Conservation (phyloP, 176 grass and related monocot species). For the Oryza nivara region DNA sequence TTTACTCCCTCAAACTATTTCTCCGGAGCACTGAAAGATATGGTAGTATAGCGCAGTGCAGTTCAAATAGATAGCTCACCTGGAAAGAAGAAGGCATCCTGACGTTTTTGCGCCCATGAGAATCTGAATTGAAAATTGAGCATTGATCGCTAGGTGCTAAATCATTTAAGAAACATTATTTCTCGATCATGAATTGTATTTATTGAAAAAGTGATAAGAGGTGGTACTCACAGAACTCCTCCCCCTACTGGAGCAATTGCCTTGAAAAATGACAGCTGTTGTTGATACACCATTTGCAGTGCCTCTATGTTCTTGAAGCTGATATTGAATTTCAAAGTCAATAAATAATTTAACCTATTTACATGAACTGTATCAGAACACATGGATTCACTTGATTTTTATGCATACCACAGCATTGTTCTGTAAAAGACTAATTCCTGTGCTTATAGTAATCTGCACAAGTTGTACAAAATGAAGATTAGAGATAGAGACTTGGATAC, state of each 20-base stretch:
- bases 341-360: background rate
- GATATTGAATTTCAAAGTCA: conserved; percentile 22
- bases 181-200: background rate
- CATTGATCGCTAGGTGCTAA: background rate
- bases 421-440: conserved; percentile 49
- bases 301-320: conserved; percentile 81
- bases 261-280: conserved; percentile 72
- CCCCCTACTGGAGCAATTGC: conserved; percentile 64
- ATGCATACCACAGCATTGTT: conserved; percentile 85
- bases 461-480: conserved; percentile 19
- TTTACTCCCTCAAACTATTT: no score
- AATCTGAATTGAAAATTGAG: conserved; percentile 45
- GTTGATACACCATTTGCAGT: conserved; percentile 67
- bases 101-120: conserved; percentile 83
- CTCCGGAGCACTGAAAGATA: no score
- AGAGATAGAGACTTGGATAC: background rate
- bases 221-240: conserved; percentile 67
- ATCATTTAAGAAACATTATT: background rate
- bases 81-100: conserved; percentile 56
- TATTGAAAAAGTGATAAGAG: background rate
- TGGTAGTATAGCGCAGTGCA: background rate
- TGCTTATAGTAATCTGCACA: conserved; percentile 57
- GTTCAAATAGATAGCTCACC: conserved; percentile 28
- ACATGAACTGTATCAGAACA: background rate
- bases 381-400: background rate